These are phyloP conservation scores for Penicillium daleae DNA, from an alignment of 495 filamentous ascomycete genomes.

Conservation along the genomic window DNA sequence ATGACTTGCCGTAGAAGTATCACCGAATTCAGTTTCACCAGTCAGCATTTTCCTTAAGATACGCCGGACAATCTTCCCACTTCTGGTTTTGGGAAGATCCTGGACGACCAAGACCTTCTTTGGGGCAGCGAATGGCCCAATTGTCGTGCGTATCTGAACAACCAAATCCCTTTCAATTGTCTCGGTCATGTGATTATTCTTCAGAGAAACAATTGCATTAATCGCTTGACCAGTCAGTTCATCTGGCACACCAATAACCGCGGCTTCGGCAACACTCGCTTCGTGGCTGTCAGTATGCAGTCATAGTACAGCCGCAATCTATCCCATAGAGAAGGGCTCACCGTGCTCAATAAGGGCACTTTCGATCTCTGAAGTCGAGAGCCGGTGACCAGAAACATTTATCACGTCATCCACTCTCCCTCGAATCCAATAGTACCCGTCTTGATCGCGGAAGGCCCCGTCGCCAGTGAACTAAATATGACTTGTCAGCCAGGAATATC, in stretches of 20 bases:
- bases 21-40: no score
- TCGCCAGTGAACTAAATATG: slow-evolving; percentile 79
- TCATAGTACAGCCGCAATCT: not conserved
- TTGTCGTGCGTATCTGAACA: no score
- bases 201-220: slow-evolving; percentile 87
- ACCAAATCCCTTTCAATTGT: no score
- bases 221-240: slow-evolving; percentile 87
- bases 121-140: no score
- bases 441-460: slow-evolving; percentile 83
- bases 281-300: not conserved
- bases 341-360: slow-evolving; percentile 80
- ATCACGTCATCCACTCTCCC: slow-evolving; percentile 92
- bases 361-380: slow-evolving; percentile 93
- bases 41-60: no score
- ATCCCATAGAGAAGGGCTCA: not conserved
- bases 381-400: slow-evolving; percentile 84
- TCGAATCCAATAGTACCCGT: slow-evolving; percentile 94
- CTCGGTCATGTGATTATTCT: slow-evolving; percentile 47
- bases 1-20: no score
- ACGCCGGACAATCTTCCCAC: no score
- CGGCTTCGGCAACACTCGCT: slow-evolving; percentile 77
- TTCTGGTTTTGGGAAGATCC: no score
- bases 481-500: not conserved
- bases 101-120: no score
- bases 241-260: slow-evolving; percentile 82